Percentiles rank a stretch among this genome's conserved stretches.
Conservation (phyloP, 2,329 filamentous ascomycete species). For the Dactylellina sp. region DNA sequence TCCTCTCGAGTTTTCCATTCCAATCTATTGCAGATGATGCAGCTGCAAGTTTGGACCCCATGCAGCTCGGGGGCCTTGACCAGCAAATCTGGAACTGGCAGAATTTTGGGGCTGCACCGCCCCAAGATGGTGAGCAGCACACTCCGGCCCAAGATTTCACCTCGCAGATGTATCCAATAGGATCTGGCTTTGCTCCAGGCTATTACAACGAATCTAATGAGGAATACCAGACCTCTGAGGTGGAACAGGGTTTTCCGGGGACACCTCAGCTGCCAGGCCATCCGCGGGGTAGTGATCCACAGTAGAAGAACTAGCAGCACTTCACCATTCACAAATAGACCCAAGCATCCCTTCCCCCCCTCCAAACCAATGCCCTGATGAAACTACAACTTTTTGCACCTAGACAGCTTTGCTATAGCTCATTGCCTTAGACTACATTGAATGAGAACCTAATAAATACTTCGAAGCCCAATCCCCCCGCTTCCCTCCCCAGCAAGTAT, state of each 20-base stretch:
- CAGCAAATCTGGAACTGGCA: constrained; percentile 45
- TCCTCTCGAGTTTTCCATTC: constrained; percentile 43
- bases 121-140: constrained; percentile 32
- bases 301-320: constrained; percentile 18
- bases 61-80: constrained; percentile 39
- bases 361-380: not conserved
- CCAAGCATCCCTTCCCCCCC: not conserved
- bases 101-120: constrained; percentile 24
- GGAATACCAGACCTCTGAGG: constrained; percentile 37
- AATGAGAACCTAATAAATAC: constrained; percentile 29
- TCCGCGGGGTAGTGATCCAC: constrained; percentile 11
- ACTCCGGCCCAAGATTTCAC: constrained; percentile 37
- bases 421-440: constrained; percentile 28
- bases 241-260: constrained; percentile 32
- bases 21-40: constrained; percentile 41
- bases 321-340: constrained; percentile 6
- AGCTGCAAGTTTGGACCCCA: constrained; percentile 13
- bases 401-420: constrained; percentile 10
- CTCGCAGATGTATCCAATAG: constrained; percentile 49
- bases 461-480: constrained; percentile 4
- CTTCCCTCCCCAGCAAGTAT: no score
- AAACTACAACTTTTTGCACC: not conserved
- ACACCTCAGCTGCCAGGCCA: constrained; percentile 26
- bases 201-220: constrained; percentile 24
- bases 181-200: constrained; percentile 31